Percentiles rank a stretch among this genome's conserved stretches.
Conservation (phyloP, 2,329 filamentous ascomycete species). For the Aspergillus alliaceus region DNA sequence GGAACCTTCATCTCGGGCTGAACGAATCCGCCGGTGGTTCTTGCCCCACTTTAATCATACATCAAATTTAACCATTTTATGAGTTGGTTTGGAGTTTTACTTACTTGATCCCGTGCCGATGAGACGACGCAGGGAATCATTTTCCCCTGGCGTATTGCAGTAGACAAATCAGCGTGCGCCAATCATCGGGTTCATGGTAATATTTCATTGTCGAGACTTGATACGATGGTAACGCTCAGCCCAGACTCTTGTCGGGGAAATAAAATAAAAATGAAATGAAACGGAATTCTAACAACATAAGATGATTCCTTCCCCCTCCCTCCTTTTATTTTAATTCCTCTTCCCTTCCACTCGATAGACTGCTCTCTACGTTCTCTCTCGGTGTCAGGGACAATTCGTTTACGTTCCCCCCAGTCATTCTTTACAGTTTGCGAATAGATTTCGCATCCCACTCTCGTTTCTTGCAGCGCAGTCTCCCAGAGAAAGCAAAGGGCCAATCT, state of each 20-base stretch:
- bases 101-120: background rate
- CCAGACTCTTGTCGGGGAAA: no score
- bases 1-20: slow-evolving; percentile 9
- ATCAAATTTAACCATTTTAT: background rate
- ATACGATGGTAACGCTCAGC: background rate
- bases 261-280: background rate
- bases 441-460: slow-evolving; percentile 28
- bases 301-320: background rate
- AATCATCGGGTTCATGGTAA: background rate
- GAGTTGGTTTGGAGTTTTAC: background rate
- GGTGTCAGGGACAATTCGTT: slow-evolving; percentile 19
- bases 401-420: slow-evolving; percentile 15
- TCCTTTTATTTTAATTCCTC: slow-evolving; percentile 6
- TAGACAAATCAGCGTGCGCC: background rate
- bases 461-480: slow-evolving; percentile 12
- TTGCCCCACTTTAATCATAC: slow-evolving; percentile 10
- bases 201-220: background rate
- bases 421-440: slow-evolving; percentile 35
- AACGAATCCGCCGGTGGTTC: no score
- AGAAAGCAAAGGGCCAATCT: background rate
- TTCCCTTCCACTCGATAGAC: slow-evolving; percentile 14
- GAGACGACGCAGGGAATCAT: background rate
- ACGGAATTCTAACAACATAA: background rate
- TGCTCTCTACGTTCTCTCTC: slow-evolving; percentile 11
- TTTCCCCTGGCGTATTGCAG: background rate